A percentile compares a stretch with the other conserved stretches of the same genome.
These are phyloP conservation scores for Volvariella volvacea DNA, from an alignment of 1,284 basidiomycete species.

Conservation along the genomic window DNA sequence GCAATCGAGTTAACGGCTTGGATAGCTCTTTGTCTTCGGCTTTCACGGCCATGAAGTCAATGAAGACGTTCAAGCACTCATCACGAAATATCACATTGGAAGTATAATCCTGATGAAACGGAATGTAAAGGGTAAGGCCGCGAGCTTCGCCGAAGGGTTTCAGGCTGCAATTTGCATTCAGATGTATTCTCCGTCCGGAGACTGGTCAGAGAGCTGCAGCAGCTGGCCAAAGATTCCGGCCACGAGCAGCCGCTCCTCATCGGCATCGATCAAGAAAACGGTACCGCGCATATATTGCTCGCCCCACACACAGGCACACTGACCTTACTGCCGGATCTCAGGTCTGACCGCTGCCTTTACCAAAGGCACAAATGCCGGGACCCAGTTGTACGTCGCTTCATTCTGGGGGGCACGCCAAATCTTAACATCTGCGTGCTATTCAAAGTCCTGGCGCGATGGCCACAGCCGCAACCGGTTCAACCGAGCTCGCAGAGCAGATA, in stretches of 20 bases:
- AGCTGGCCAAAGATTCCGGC: constrained; percentile 47
- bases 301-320: background rate
- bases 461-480: constrained; percentile 46
- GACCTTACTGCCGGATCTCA: constrained; percentile 16
- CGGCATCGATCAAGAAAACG: constrained; percentile 69
- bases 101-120: constrained; percentile 65
- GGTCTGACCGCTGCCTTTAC: constrained; percentile 64
- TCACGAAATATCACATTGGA: constrained; percentile 56
- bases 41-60: constrained; percentile 52
- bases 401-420: too few relatives aligned
- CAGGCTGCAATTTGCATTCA: constrained; percentile 20
- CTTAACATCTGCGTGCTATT: too few relatives aligned
- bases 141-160: too few relatives aligned
- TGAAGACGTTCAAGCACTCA: constrained; percentile 49
- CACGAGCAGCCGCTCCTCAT: constrained; percentile 53
- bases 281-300: constrained; percentile 26
- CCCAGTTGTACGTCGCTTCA: constrained; percentile 59
- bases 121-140: constrained; percentile 52
- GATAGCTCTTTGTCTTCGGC: constrained; percentile 63
- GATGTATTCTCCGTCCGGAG: constrained; percentile 43
- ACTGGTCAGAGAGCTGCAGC: constrained; percentile 44
- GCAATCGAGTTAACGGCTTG: background rate
- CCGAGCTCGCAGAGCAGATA: constrained; percentile 38
- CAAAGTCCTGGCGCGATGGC: constrained; percentile 76
- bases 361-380: constrained; percentile 44